phyloP scores from a whole-genome alignment of 331 rosid species.

The Pyrus hybrid region DNA sequence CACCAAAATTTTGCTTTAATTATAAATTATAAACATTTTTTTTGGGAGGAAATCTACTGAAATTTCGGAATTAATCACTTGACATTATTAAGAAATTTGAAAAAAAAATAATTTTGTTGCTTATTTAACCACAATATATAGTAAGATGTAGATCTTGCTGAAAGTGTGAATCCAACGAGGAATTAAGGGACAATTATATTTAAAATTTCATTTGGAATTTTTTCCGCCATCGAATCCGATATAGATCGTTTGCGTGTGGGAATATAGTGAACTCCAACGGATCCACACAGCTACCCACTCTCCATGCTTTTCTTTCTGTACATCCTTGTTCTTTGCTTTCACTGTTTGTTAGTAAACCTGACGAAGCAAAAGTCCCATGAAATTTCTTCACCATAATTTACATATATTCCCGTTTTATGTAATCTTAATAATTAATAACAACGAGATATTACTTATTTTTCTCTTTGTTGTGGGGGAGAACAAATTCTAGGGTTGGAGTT shows the following conservation, averaged over 20 bases:
- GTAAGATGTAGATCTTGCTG: too few relatives aligned
- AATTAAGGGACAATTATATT: neutral
- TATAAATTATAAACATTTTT: neutral
- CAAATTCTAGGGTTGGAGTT: conserved; percentile 75
- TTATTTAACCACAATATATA: too few relatives aligned
- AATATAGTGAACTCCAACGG: neutral
- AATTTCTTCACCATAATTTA: neutral
- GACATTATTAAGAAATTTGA: too few relatives aligned
- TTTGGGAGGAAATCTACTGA: too few relatives aligned
- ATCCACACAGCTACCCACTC: conserved; percentile 17
- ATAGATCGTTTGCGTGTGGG: conserved; percentile 27
- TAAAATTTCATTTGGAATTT: neutral
- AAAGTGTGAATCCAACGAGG: too few relatives aligned
- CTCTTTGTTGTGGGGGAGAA: conserved; percentile 8
- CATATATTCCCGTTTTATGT: neutral
- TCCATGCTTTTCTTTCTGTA: conserved; percentile 8
- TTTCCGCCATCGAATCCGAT: neutral
- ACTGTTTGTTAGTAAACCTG: conserved; percentile 56
- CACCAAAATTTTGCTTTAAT: neutral
- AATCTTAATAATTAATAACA: neutral
- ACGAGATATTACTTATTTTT: neutral
- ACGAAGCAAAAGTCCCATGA: conserved; percentile 30
- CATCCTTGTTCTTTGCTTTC: conserved; percentile 2
- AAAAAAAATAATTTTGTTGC: too few relatives aligned
- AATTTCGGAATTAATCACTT: too few relatives aligned